Evolutionary conservation across 306 rosid genomes (phyloP), one percentile per base, ranked within the genome.

Genomic region (Cicer pinnatifidum): DNA sequence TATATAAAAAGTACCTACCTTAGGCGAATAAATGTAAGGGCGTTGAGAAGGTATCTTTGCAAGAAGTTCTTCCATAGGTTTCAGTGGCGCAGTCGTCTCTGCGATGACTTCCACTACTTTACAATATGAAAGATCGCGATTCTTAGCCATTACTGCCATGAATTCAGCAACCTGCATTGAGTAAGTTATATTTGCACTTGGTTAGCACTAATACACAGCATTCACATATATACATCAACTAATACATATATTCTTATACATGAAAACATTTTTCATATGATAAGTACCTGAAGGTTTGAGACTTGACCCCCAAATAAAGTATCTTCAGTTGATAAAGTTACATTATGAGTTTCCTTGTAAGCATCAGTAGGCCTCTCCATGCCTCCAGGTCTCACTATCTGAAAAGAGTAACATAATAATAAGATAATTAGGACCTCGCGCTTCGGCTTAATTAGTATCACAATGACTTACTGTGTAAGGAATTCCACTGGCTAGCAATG

Each of bases 321-420:
- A 81, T 94, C 98, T 83, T 89, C 95, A 0, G 39, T 85, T 23
- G 98, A 88, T 78, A 94, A 86, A 62, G 96, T 84, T 67, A 85
- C 70, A 52, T 94, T 94, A 81, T 94, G 98, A 68, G 98, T 94
- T 80, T 91, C 95, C 90, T 91, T 94, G 95, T 73, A 94, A 43
- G 97, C 71, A 82, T 94, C 98, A n/a, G 98, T 94, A 16, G 98
- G 98, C 69, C 98, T 80, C 81, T 94, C 98, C 98, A 94, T 91
- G 60, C 98, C 98, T 44, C 98, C 98, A 7, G 98, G 98, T 83
- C 98, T 89, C 85, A 94, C 97, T 75, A 94, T 91, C 98, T 94
- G 96, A 81, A 82, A 41, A 78, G 43, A 81, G 35, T 71, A 73
- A 73, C 37, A 64, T 23, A 16, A 72, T 72, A 67, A 48, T 33